Evolutionary conservation across 2,329 filamentous ascomycete genomes (phyloP).

Genomic region (Scedosporium dehoogii): DNA sequence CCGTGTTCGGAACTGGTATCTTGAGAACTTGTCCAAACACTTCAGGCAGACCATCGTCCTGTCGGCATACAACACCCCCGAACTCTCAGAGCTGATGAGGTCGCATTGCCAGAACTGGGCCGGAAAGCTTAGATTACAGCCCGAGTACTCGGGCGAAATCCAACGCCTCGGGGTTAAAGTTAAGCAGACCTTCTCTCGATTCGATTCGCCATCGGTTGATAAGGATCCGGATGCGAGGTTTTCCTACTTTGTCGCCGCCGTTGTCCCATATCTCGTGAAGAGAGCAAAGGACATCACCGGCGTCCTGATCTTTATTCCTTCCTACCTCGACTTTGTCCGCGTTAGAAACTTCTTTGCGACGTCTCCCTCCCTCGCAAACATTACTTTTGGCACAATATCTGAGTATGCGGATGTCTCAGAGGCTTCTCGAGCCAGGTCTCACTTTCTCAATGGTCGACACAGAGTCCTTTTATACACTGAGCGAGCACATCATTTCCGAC

Average conservation of each 20-base stretch:
- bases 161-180: slow-evolving; percentile 62
- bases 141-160: slow-evolving; percentile 61
- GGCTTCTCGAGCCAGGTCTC: slow-evolving; percentile 72
- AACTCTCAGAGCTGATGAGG: slow-evolving; percentile 71
- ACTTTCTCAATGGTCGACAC: slow-evolving; percentile 78
- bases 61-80: slow-evolving; percentile 76
- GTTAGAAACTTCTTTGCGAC: slow-evolving; percentile 87
- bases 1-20: slow-evolving; percentile 81
- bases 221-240: slow-evolving; percentile 82
- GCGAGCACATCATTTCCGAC: slow-evolving; percentile 90
- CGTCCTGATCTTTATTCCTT: slow-evolving; percentile 80
- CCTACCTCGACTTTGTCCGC: slow-evolving; percentile 90
- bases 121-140: slow-evolving; percentile 66
- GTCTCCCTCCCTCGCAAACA: slow-evolving; percentile 40
- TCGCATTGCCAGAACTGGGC: slow-evolving; percentile 69
- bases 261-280: slow-evolving; percentile 66
- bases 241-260: slow-evolving; percentile 75
- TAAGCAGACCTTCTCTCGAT: slow-evolving; percentile 83
- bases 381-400: slow-evolving; percentile 70
- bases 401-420: slow-evolving; percentile 78
- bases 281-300: slow-evolving; percentile 55
- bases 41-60: slow-evolving; percentile 80
- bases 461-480: slow-evolving; percentile 84
- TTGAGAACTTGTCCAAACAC: slow-evolving; percentile 73
- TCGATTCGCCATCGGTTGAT: slow-evolving; percentile 59